Conservation (phyloP, 768 basidiomycete genomes). For the Pleurotus pulmonarius region DNA sequence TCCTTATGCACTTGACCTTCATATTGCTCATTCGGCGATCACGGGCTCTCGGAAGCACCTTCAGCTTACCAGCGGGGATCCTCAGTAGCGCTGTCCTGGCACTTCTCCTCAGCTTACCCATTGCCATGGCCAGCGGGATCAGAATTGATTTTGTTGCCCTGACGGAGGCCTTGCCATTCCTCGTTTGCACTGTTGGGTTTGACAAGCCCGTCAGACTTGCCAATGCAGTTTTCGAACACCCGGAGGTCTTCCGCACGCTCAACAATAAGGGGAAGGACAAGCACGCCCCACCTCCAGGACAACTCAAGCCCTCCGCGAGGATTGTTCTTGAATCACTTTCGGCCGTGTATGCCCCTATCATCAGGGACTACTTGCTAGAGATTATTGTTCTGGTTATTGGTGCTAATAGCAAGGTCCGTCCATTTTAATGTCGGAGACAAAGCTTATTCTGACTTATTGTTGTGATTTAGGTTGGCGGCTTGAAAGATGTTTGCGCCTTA, state of each 20-base stretch:
- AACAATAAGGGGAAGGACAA: constrained; percentile 23
- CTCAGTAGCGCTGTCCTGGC: constrained; percentile 78
- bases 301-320: constrained; percentile 72
- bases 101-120: constrained; percentile 80
- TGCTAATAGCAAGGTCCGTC: constrained; percentile 63
- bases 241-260: constrained; percentile 46
- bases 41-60: constrained; percentile 71
- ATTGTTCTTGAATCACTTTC: constrained; percentile 84
- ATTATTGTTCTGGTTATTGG: constrained; percentile 87
- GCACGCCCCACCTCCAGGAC: constrained; percentile 27
- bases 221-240: constrained; percentile 83
- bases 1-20: constrained; percentile 95
- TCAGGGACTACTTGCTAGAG: constrained; percentile 92
- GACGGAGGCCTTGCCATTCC: constrained; percentile 94
- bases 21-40: constrained; percentile 87
- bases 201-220: constrained; percentile 96
- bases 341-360: constrained; percentile 75
- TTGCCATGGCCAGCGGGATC: constrained; percentile 69
- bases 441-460: not conserved
- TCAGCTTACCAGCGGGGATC: constrained; percentile 63
- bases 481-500: constrained; percentile 92
- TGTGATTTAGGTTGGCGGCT: constrained; percentile 51
- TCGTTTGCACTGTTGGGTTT: constrained; percentile 97
- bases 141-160: constrained; percentile 90
- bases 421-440: not conserved